Evolutionary conservation across 2,329 filamentous ascomycete genomes (phyloP).

Genomic region (Cyclaneusma minus): DNA sequence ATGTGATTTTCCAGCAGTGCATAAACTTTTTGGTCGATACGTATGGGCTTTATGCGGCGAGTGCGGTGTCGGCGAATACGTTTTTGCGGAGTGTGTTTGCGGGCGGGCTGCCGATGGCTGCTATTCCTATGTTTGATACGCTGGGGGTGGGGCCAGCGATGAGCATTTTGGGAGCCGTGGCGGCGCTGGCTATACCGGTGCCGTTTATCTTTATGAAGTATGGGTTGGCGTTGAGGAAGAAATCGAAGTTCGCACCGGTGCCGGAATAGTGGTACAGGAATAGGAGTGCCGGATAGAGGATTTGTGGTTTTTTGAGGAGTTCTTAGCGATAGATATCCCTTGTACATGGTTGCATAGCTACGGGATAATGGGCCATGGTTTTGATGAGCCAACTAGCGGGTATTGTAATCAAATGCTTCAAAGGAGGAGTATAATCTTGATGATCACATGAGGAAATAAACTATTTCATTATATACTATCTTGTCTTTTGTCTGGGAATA

Average conservation of each 20-base stretch:
- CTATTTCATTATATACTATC: too few relatives aligned
- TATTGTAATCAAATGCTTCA: too few relatives aligned
- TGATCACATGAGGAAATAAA: too few relatives aligned
- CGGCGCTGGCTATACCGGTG: constrained; percentile 36
- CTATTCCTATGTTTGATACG: constrained; percentile 38
- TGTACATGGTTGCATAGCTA: too few relatives aligned
- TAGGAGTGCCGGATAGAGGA: too few relatives aligned
- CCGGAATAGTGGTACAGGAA: too few relatives aligned
- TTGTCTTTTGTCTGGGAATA: too few relatives aligned
- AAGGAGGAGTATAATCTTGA: too few relatives aligned
- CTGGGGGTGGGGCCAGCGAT: constrained; percentile 49
- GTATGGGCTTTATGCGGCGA: constrained; percentile 30
- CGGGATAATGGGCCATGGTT: too few relatives aligned
- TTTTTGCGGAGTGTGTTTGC: constrained; percentile 28
- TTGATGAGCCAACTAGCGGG: too few relatives aligned
- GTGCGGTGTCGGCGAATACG: constrained; percentile 27
- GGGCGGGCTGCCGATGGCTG: constrained; percentile 27
- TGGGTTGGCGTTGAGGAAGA: constrained; percentile 21
- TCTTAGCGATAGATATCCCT: too few relatives aligned
- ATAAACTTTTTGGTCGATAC: constrained; percentile 22
- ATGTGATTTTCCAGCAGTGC: constrained; percentile 17
- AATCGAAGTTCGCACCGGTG: constrained; percentile 28
- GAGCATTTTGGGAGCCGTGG: constrained; percentile 44
- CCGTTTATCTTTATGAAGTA: constrained; percentile 35
- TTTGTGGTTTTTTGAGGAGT: too few relatives aligned